Base-by-base conservation (phyloP, 345 rosid genomes). In the Brassica rapa region DNA sequence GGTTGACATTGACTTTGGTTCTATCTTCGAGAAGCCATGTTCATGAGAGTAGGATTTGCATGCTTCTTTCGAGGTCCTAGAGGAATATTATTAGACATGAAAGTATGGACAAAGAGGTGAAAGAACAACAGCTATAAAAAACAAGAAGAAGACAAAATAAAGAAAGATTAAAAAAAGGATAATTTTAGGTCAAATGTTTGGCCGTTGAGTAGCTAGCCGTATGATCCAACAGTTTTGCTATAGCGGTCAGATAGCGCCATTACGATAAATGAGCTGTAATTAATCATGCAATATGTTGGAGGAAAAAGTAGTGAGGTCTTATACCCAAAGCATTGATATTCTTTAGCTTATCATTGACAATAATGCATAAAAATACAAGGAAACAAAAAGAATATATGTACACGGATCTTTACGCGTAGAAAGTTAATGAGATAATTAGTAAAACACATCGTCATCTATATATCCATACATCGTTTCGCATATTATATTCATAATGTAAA, bases 1-100 rank as follows among this genome's bases (percentile, higher is more conserved):
- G 14, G 55, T 67, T 73, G 63, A 60, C 69, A 15, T 78, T 78
- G 77, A 79, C 82, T 79, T 73, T 72, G 77, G 82, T 72, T 79
- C 55, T 49, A 67, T 66, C 62, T 71, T 65, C 21, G 62, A 70
- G 80, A 77, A 63, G 71, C 81, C 71, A 71, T 77, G 60, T 71
- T 71, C 66, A 14, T 62, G 64, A 68, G 68, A 59, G 16, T 57
- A 41, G 46, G 35, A 65, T 49, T 65, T 77, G 61, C 67, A 56
- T 71, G 61, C 62, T 66, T 78, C 77, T 56, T 41, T 65, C 77
- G 72, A 78, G 43, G 59, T 77, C 39, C 46, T 77, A 68, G 74
- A 76, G 16, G 24, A 14, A 49, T 64, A 63, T 33, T 65, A 65
- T 53, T 33, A 24, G 41, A 65, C 11, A 41, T 8, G 53, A 56